Evolutionary conservation across 768 basidiomycete genomes (phyloP), one percentile per base, ranked within the genome.

Genomic region (Ephemerocybe angulata): DNA sequence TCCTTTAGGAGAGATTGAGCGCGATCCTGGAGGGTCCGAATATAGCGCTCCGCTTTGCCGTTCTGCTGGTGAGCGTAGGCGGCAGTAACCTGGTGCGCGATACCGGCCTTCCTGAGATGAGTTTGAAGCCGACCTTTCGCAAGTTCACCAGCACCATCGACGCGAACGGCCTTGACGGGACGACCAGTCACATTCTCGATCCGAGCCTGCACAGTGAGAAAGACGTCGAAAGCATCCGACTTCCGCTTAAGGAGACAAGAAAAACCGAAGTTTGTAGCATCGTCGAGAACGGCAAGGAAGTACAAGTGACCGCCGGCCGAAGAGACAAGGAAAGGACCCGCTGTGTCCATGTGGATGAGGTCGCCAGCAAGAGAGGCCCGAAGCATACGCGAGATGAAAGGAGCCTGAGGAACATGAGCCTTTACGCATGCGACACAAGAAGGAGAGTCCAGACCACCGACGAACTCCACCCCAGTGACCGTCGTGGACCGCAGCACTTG

Each of bases 1-100:
- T 59, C 65, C 4, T 64, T 65, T 4, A 72, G 50, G 2, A 71
- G 50, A 0, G 64, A 48, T 12, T 61, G 60, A 3, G 58, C 60
- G 3, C 57, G 53, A n/a, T 67, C 67, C 22, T 67, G 59, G 1
- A 72, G 55, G 0, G 65, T 70, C 0, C 63, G 47, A n/a, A 73
- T 64, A 35, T 63, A 67, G 0, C 64, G 54, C 41, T 74, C 67
- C 1, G 58, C 63, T 30, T 66, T 67, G 0, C 70, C 63, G 54
- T 72, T 72, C 57, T 72, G 69, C 5, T n/a, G n/a, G n/a, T n/a
- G n/a, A n/a, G n/a, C n/a, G n/a, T n/a, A n/a, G n/a, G n/a, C n/a
- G n/a, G n/a, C n/a, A n/a, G n/a, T n/a, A n/a, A n/a, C n/a, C n/a
- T n/a, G n/a, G n/a, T n/a, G n/a, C n/a, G n/a, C n/a, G 65, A 60